phyloP scores from a whole-genome alignment of 768 basidiomycete genomes.

The Pisolithus microcarpus region DNA sequence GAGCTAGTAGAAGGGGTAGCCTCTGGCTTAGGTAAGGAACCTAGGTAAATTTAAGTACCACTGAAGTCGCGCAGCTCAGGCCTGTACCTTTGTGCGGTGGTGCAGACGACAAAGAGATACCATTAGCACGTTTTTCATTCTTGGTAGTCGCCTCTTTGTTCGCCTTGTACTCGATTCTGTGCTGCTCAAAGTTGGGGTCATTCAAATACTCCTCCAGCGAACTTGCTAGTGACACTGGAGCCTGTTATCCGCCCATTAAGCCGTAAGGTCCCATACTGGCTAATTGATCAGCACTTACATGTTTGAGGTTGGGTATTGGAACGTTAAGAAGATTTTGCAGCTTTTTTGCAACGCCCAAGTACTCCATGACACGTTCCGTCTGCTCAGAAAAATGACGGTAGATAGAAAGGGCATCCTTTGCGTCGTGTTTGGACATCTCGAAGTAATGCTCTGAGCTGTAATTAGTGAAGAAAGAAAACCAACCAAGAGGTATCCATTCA shows the following conservation, averaged over 20 bases:
- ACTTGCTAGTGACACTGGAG: slow-evolving; percentile 89
- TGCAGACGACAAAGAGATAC: slow-evolving; percentile 4
- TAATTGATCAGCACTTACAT: slow-evolving; percentile 41
- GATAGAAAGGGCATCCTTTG: slow-evolving; percentile 71
- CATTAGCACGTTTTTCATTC: slow-evolving; percentile 9
- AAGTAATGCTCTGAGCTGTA: slow-evolving; percentile 77
- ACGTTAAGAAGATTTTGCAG: slow-evolving; percentile 90
- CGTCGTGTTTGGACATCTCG: slow-evolving; percentile 95
- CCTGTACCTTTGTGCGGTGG: slow-evolving; percentile 12
- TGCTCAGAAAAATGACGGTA: slow-evolving; percentile 95
- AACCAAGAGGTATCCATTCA: slow-evolving; percentile 32
- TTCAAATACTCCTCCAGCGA: slow-evolving; percentile 93
- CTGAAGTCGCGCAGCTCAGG: slow-evolving; percentile 15
- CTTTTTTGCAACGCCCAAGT: slow-evolving; percentile 85
- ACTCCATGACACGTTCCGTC: slow-evolving; percentile 90
- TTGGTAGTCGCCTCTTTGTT: slow-evolving; percentile 64
- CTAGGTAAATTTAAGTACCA: slow-evolving; percentile 1
- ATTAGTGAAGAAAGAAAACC: slow-evolving; percentile 7
- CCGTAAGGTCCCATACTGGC: neutral
- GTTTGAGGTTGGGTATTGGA: slow-evolving; percentile 88
- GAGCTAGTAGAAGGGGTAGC: slow-evolving; percentile 15
- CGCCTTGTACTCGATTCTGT: slow-evolving; percentile 83
- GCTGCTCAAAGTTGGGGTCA: slow-evolving; percentile 95
- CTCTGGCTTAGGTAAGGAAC: slow-evolving; percentile 11
- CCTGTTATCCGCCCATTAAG: slow-evolving; percentile 39